Evolutionary conservation across 169 alveolate species (phyloP).

Genomic region (Cryptosporidium canis): DNA sequence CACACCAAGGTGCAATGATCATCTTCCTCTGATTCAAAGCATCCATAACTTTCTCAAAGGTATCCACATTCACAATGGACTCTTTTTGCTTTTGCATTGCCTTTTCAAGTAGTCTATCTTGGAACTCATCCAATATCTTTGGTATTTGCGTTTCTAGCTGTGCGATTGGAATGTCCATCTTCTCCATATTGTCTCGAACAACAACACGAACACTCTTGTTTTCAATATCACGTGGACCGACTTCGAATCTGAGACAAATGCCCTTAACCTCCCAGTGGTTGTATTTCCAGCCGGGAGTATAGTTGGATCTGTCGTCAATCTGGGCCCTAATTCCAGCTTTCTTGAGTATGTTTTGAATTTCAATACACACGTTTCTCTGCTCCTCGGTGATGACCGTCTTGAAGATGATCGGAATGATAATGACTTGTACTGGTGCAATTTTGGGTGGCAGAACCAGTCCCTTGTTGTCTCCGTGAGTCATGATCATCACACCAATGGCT

Average conservation of each 20-base stretch:
- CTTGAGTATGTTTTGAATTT: constrained; percentile 33
- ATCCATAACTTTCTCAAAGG: constrained; percentile 84
- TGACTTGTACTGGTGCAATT: constrained; percentile 95
- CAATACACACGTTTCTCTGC: constrained; percentile 73
- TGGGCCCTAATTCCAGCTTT: constrained; percentile 76
- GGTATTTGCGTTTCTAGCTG: constrained; percentile 74
- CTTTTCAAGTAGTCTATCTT: constrained; percentile 75
- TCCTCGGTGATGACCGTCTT: constrained; percentile 79
- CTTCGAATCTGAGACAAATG: constrained; percentile 97
- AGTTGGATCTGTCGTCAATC: constrained; percentile 90
- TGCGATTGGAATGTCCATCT: constrained; percentile 80
- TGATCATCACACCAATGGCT: constrained; percentile 92
- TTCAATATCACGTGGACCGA: constrained; percentile 96
- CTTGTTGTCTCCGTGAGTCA: constrained; percentile 97
- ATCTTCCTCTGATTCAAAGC: constrained; percentile 83
- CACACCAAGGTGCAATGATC: constrained; percentile 92
- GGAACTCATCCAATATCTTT: constrained; percentile 79
- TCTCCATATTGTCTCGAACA: constrained; percentile 88
- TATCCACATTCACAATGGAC: constrained; percentile 76
- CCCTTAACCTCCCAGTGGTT: constrained; percentile 99
- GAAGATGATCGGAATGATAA: constrained; percentile 92
- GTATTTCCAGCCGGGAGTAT: constrained; percentile 99
- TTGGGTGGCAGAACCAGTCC: constrained; percentile 98
- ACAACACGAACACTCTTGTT: constrained; percentile 89
- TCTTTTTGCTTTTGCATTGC: constrained; percentile 80